phyloP scores from a whole-genome alignment of 2,329 filamentous ascomycete genomes.

The Alternaria arbusti region DNA sequence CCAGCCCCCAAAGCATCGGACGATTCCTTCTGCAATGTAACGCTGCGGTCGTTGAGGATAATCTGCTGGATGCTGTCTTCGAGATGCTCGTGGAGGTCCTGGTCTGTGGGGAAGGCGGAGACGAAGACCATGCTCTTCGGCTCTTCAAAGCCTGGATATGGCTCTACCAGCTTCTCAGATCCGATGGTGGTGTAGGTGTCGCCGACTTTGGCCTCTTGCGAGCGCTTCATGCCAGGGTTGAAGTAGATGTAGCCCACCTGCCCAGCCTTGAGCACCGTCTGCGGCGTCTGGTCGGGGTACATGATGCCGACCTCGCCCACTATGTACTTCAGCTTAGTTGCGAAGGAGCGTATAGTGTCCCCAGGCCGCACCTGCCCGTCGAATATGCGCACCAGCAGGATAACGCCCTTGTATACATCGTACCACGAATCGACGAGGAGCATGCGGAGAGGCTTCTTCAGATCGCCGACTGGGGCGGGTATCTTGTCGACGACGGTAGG shows the following conservation, averaged over 20 bases:
- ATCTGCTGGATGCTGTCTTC: conserved; percentile 95
- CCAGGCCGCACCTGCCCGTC: conserved; percentile 84
- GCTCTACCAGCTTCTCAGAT: conserved; percentile 75
- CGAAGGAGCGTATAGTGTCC: conserved; percentile 85
- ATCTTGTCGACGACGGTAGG: conserved; percentile 86
- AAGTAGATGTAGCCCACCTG: conserved; percentile 98
- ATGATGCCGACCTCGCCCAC: conserved; percentile 98
- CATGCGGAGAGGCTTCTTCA: conserved; percentile 75
- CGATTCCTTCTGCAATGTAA: conserved; percentile 91
- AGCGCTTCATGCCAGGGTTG: conserved; percentile 97
- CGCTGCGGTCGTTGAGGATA: conserved; percentile 91
- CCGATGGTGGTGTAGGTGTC: conserved; percentile 91
- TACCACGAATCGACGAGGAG: conserved; percentile 98
- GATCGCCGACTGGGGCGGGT: conserved; percentile 78
- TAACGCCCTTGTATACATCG: conserved; percentile 91
- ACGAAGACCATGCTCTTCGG: conserved; percentile 99
- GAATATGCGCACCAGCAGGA: conserved; percentile 88
- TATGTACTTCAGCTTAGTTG: conserved; percentile 85
- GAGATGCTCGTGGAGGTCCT: conserved; percentile 82
- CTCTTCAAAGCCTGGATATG: conserved; percentile 92
- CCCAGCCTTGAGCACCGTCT: conserved; percentile 80
- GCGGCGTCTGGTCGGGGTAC: conserved; percentile 85
- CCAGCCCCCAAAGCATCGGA: conserved; percentile 93
- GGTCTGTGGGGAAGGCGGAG: conserved; percentile 92
- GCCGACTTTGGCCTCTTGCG: conserved; percentile 92